These are phyloP conservation scores for Boletus vermiculosoides DNA, from an alignment of 768 basidiomycete genomes.

Conservation along the genomic window DNA sequence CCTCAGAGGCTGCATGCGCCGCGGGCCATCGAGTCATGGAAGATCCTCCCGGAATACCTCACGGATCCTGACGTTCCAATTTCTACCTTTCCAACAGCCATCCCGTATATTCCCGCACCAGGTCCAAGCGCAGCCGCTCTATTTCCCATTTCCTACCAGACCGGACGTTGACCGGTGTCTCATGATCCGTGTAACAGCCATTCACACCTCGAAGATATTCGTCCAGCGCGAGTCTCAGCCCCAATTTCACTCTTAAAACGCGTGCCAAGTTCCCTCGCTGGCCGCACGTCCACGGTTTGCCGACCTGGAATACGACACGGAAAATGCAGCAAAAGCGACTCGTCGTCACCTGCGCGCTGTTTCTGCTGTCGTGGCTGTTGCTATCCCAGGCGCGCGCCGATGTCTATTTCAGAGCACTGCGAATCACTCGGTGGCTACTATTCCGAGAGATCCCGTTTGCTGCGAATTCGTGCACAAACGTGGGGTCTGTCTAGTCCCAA, in stretches of 20 bases:
- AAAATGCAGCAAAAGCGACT: too few relatives aligned
- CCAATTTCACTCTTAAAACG: too few relatives aligned
- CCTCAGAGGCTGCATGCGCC: not conserved
- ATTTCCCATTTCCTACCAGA: not conserved
- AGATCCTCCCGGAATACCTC: not conserved
- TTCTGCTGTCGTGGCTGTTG: not conserved
- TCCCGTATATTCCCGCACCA: slow-evolving; percentile 12
- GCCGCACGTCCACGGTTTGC: too few relatives aligned
- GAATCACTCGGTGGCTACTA: not conserved
- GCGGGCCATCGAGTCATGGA: not conserved
- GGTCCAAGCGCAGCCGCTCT: not conserved
- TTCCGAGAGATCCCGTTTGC: not conserved
- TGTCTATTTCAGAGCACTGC: not conserved
- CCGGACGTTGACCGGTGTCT: not conserved
- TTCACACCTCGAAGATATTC: not conserved
- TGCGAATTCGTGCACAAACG: not conserved
- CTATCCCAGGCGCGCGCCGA: not conserved
- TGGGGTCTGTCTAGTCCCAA: not conserved
- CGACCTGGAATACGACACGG: too few relatives aligned
- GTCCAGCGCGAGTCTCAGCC: not conserved
- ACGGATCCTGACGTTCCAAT: not conserved
- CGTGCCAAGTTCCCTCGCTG: too few relatives aligned
- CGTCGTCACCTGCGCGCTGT: not conserved
- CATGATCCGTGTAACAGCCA: not conserved
- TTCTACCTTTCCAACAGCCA: not conserved